phyloP scores from a whole-genome alignment of 345 rosid genomes.

The Gossypium mustelinum region DNA sequence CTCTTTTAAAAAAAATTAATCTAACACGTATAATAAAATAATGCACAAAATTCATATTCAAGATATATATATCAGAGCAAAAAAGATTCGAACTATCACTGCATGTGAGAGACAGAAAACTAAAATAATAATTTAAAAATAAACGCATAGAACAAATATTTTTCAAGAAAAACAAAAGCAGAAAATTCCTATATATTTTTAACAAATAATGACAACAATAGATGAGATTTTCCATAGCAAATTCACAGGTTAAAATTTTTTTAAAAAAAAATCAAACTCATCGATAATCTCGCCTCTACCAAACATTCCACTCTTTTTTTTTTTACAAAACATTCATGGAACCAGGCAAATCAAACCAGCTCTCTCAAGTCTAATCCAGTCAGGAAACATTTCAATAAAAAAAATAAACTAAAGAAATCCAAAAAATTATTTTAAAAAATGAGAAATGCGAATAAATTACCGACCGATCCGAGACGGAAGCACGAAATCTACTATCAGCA shows the following conservation, averaged over 20 bases:
- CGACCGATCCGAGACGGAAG: constrained; percentile 30
- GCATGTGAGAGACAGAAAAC: not conserved
- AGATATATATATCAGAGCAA: not conserved
- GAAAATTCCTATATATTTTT: not conserved
- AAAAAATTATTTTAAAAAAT: not conserved
- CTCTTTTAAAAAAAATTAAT: not conserved
- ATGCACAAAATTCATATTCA: not conserved
- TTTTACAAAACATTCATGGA: constrained; percentile 2
- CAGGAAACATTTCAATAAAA: not conserved
- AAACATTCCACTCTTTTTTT: not conserved
- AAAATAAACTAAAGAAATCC: not conserved
- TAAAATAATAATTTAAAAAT: not conserved
- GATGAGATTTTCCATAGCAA: not conserved
- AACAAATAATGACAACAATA: not conserved
- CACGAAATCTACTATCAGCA: constrained; percentile 19
- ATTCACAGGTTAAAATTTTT: not conserved
- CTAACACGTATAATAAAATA: not conserved
- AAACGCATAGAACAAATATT: not conserved
- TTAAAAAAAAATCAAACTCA: not conserved
- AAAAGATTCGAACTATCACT: not conserved
- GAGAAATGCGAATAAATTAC: constrained; percentile 19
- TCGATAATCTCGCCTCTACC: constrained; percentile 9
- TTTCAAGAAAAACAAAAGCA: not conserved
- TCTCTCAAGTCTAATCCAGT: not conserved
- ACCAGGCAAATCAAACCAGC: constrained; percentile 6